Evolutionary conservation across 257 asterid species (phyloP).

Genomic region (Scutellaria minor): DNA sequence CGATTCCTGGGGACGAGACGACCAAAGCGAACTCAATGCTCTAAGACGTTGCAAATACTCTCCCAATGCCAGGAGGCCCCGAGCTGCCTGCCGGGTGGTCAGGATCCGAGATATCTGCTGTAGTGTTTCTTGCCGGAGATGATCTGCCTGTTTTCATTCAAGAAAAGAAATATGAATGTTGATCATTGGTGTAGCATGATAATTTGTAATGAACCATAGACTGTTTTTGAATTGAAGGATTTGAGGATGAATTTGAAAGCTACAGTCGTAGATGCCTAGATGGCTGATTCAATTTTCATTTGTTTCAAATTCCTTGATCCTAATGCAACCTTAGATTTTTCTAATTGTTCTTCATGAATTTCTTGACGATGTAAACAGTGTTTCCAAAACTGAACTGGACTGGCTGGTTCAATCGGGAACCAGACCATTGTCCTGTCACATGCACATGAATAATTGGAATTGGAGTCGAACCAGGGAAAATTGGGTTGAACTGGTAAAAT

Average conservation of each 20-base stretch:
- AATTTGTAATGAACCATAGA: not conserved
- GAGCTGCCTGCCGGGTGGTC: slow-evolving; percentile 56
- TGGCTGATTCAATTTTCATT: too few relatives aligned
- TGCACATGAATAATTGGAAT: too few relatives aligned
- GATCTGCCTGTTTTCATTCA: slow-evolving; percentile 56
- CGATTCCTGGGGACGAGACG: slow-evolving; percentile 47
- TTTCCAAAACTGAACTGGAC: too few relatives aligned
- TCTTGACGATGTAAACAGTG: too few relatives aligned
- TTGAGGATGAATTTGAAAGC: not conserved
- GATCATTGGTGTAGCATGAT: not conserved
- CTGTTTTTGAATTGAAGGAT: not conserved
- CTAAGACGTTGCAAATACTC: slow-evolving; percentile 60
- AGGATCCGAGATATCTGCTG: slow-evolving; percentile 55
- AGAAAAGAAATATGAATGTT: not conserved
- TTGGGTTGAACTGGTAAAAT: too few relatives aligned
- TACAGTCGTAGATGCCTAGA: too few relatives aligned
- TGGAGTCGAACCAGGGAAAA: too few relatives aligned
- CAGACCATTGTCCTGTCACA: not conserved
- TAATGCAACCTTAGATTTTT: not conserved
- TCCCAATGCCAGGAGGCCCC: slow-evolving; percentile 61
- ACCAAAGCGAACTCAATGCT: slow-evolving; percentile 54
- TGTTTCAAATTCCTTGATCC: not conserved
- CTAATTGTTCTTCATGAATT: not conserved
- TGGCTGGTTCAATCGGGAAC: not conserved
- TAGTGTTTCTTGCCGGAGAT: slow-evolving; percentile 60